Percentiles rank a stretch among this genome's conserved stretches.
Evolutionary conservation across 2,329 filamentous ascomycete genomes (phyloP).

Genomic region (Cercospora sojina): DNA sequence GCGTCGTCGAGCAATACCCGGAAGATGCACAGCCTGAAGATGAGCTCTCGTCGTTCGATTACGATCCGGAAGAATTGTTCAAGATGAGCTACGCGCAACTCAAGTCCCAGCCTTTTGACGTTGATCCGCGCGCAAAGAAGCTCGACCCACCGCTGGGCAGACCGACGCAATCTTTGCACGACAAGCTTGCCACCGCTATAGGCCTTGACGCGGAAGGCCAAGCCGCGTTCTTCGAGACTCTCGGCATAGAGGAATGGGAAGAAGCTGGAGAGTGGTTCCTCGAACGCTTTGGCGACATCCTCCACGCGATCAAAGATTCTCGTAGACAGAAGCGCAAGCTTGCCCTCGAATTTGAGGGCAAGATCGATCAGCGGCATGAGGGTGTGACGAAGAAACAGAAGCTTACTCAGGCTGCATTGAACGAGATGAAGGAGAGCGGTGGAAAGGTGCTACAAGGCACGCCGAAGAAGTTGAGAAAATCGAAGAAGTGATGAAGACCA

Average conservation of each 20-base stretch:
- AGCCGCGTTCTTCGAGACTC: conserved; percentile 51
- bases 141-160: conserved; percentile 15
- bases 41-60: conserved; percentile 32
- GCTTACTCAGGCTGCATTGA: conserved; percentile 39
- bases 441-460: conserved; percentile 52
- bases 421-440: conserved; percentile 55
- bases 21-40: background rate
- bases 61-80: conserved; percentile 28
- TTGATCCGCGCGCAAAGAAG: conserved; percentile 25
- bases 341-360: conserved; percentile 54
- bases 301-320: conserved; percentile 53
- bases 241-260: conserved; percentile 59
- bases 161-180: conserved; percentile 22
- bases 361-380: conserved; percentile 55
- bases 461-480: conserved; percentile 38
- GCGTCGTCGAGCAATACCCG: background rate
- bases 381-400: conserved; percentile 51
- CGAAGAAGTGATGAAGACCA: conserved; percentile 16
- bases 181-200: conserved; percentile 26
- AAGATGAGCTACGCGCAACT: conserved; percentile 32
- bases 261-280: conserved; percentile 62
- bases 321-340: conserved; percentile 55
- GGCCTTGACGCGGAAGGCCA: conserved; percentile 39
- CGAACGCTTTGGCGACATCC: conserved; percentile 52
- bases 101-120: conserved; percentile 33